Evolutionary conservation across 768 basidiomycete species (phyloP).

Genomic region (Grammothele lineata): DNA sequence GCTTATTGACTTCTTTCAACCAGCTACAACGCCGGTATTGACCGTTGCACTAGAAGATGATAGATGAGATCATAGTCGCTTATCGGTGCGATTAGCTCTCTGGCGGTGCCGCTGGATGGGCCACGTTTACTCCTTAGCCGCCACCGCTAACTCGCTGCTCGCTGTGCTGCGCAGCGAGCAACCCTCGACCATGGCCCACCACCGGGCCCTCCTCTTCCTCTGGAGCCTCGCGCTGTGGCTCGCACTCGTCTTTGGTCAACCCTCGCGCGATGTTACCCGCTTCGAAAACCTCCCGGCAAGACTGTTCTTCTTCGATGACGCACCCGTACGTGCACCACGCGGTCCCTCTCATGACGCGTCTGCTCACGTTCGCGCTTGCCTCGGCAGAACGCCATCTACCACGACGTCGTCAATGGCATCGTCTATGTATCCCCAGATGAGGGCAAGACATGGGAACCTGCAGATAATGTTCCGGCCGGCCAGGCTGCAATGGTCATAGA

Average conservation of each 20-base stretch:
- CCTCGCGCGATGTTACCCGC: conserved; percentile 42
- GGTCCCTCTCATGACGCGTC: conserved; percentile 2
- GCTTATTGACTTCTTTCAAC: no score
- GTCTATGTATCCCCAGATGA: conserved; percentile 84
- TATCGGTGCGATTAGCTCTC: no score
- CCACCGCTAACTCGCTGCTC: conserved; percentile 3
- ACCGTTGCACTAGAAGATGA: no score
- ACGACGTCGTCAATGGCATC: conserved; percentile 64
- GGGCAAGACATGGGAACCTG: conserved; percentile 63
- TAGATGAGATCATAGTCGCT: no score
- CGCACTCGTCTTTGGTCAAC: conserved; percentile 28
- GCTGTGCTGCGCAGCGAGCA: conserved; percentile 21
- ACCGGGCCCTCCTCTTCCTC: conserved; percentile 19
- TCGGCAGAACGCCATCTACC: conserved; percentile 78
- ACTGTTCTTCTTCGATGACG: conserved; percentile 92
- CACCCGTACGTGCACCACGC: conserved; percentile 52
- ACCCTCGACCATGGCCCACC: conserved; percentile 19
- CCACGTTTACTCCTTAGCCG: not conserved
- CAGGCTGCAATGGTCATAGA: conserved; percentile 69
- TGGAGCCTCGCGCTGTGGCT: conserved; percentile 16
- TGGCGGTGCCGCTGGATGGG: no score
- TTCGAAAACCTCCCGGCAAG: conserved; percentile 73
- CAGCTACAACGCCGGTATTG: no score
- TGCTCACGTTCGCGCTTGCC: not conserved
- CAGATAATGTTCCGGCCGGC: conserved; percentile 51